Evolutionary conservation across 495 filamentous ascomycete genomes (phyloP).

Genomic region (Delitschia confertaspora): DNA sequence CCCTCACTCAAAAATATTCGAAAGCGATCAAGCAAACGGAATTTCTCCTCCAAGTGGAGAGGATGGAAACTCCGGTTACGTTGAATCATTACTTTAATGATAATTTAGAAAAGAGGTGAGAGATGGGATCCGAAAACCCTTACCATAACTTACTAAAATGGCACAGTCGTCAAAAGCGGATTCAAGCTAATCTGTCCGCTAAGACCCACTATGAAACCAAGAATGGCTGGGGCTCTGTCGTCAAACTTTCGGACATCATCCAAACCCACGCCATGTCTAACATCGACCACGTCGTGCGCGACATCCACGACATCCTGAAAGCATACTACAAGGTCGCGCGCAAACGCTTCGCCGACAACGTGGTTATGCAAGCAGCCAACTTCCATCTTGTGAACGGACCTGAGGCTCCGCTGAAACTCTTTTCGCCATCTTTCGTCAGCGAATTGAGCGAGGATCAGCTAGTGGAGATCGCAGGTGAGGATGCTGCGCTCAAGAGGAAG

Average conservation of each 20-base stretch:
- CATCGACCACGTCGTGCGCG: slow-evolving; percentile 37
- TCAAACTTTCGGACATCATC: slow-evolving; percentile 26
- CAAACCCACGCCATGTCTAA: slow-evolving; percentile 40
- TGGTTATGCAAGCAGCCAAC: slow-evolving; percentile 41
- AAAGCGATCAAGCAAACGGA: slow-evolving; percentile 37
- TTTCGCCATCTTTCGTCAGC: slow-evolving; percentile 25
- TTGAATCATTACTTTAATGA: slow-evolving; percentile 48
- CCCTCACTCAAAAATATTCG: slow-evolving; percentile 40
- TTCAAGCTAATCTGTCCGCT: slow-evolving; percentile 21
- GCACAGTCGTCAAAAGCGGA: slow-evolving; percentile 23
- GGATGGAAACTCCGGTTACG: slow-evolving; percentile 40
- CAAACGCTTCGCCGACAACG: slow-evolving; percentile 50
- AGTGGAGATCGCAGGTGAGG: slow-evolving; percentile 1
- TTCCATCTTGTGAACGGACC: slow-evolving; percentile 35
- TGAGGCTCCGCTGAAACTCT: slow-evolving; percentile 20
- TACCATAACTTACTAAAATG: too few relatives aligned
- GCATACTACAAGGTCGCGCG: slow-evolving; percentile 50
- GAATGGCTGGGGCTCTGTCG: slow-evolving; percentile 22
- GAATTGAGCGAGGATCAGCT: not conserved
- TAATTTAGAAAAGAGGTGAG: slow-evolving; percentile 39
- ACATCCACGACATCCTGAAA: slow-evolving; percentile 50
- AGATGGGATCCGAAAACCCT: not conserved
- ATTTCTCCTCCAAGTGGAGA: slow-evolving; percentile 45
- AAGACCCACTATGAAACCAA: too few relatives aligned
- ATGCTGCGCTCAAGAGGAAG: not conserved